These are phyloP conservation scores for Perilla frutescens DNA, from an alignment of 257 asterid species.

Conservation along the genomic window DNA sequence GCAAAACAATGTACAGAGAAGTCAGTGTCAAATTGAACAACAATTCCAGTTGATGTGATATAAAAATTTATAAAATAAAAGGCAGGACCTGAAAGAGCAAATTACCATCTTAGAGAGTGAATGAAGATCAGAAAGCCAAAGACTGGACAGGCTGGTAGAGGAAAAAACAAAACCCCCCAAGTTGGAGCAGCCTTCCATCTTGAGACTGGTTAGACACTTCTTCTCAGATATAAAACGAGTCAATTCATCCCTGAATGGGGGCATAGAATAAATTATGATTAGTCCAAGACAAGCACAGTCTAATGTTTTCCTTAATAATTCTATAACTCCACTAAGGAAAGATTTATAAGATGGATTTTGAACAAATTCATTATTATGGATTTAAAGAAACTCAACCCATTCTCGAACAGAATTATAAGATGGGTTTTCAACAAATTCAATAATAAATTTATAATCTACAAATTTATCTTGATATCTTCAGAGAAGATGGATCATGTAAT, in stretches of 20 bases:
- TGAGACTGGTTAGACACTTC: slow-evolving; percentile 79
- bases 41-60: neutral
- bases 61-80: neutral
- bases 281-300: neutral
- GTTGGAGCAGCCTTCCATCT: slow-evolving; percentile 93
- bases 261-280: slow-evolving; percentile 14
- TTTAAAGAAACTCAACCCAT: too few species aligned
- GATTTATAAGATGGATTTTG: too few species aligned
- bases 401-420: too few species aligned
- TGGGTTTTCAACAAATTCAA: too few species aligned
- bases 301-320: too few species aligned
- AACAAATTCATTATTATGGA: too few species aligned
- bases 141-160: slow-evolving; percentile 70
- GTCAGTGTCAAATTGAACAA: slow-evolving; percentile 3
- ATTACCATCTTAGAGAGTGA: slow-evolving; percentile 82
- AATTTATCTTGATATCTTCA: too few species aligned
- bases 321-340: too few species aligned
- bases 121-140: slow-evolving; percentile 90
- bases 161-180: slow-evolving; percentile 73
- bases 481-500: too few species aligned
- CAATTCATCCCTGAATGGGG: slow-evolving; percentile 78
- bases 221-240: slow-evolving; percentile 80
- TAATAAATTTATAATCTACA: too few species aligned
- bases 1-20: slow-evolving; percentile 22
- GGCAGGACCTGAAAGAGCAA: neutral